These are phyloP conservation scores for Camellia lanceoleosa DNA, from an alignment of 148 eudicot species.

Conservation along the genomic window DNA sequence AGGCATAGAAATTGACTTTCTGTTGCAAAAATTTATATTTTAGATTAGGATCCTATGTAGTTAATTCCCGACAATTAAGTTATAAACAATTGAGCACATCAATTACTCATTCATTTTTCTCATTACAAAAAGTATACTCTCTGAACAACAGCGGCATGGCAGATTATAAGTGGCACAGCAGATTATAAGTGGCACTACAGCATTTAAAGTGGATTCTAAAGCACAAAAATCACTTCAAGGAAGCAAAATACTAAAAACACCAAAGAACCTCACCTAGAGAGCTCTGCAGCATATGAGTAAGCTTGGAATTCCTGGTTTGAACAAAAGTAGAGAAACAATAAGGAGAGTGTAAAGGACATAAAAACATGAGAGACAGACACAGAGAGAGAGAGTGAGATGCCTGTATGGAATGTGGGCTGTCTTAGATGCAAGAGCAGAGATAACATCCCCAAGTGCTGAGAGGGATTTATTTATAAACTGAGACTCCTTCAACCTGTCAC, in stretches of 20 bases:
- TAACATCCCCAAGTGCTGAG: constrained; percentile 95
- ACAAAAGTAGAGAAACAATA: constrained; percentile 10
- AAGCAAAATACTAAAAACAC: background rate
- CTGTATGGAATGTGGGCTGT: constrained; percentile 89
- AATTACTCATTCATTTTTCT: no score
- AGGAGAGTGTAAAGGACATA: background rate
- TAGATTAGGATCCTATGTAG: no score
- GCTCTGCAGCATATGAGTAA: constrained; percentile 95
- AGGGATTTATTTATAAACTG: constrained; percentile 93
- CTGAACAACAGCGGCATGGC: no score
- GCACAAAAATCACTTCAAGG: no score
- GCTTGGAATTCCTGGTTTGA: constrained; percentile 79
- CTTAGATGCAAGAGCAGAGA: constrained; percentile 91
- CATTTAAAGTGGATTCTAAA: no score
- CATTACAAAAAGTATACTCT: no score
- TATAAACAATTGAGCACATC: no score
- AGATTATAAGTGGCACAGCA: no score
- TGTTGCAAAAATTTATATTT: background rate
- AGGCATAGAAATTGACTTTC: background rate
- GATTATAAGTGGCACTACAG: no score
- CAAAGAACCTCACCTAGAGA: constrained; percentile 65
- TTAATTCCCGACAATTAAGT: no score
- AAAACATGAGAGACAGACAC: background rate
- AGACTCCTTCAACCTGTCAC: constrained; percentile 93
- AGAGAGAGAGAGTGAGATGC: constrained; percentile 24